Conservation (phyloP, 2,329 filamentous ascomycete genomes). For the Epichloe coenophiala region DNA sequence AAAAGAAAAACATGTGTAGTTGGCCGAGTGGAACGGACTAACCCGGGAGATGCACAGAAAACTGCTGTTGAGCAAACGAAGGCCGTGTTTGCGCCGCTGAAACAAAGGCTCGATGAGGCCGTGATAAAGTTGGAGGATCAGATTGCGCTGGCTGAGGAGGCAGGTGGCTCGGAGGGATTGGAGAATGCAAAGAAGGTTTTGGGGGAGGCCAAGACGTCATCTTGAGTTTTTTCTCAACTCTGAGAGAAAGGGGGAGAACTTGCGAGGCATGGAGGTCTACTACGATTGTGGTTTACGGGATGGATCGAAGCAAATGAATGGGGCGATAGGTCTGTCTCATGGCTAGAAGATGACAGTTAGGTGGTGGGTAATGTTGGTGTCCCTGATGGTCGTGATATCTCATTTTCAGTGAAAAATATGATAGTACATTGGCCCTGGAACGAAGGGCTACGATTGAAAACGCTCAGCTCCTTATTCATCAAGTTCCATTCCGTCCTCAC, state of each 20-base stretch:
- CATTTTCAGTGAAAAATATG: neutral
- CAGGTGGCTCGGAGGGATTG: constrained; percentile 34
- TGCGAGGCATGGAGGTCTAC: neutral
- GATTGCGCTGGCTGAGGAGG: constrained; percentile 43
- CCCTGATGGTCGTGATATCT: neutral
- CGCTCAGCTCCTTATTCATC: constrained; percentile 26
- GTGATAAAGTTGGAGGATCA: constrained; percentile 62
- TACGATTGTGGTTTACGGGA: neutral
- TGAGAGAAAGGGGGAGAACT: neutral
- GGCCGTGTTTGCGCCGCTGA: constrained; percentile 62
- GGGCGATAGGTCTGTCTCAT: neutral
- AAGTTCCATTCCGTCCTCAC: constrained; percentile 43
- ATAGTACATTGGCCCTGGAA: neutral
- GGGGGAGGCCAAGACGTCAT: constrained; percentile 29
- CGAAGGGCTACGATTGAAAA: neutral
- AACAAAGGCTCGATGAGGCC: constrained; percentile 56
- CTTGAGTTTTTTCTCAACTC: neutral
- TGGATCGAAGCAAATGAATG: neutral
- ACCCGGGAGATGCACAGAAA: constrained; percentile 36
- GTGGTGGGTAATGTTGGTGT: neutral
- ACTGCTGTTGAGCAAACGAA: constrained; percentile 79
- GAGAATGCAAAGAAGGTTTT: constrained; percentile 41
- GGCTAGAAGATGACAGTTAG: too few species aligned
- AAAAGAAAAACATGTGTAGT: neutral
- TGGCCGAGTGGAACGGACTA: neutral